Evolutionary conservation across 1,139 yeast species (phyloP), one percentile per base, ranked within the genome.

Genomic region (Candida tropicalis): DNA sequence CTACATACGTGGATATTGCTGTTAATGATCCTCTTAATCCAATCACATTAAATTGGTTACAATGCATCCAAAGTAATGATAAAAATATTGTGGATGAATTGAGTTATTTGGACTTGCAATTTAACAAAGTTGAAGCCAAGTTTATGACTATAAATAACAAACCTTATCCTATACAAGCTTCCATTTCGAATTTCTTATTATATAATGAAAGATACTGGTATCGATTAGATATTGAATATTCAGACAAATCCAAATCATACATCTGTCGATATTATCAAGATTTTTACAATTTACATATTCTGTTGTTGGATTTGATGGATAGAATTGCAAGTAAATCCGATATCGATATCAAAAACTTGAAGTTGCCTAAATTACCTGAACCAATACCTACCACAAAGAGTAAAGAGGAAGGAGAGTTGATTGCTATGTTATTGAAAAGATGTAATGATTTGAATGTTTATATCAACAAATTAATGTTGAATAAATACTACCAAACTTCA

Each of bases 1-100:
- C 76, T 2, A 56, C 61, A 25, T 72, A 71, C 48, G 73, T 70
- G n/a, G 76, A 70, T 45, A 72, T 73, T 36, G 76, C 73, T n/a
- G 62, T 70, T 20, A 72, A 72, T 48, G 77, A 72, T 52, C 50
- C 61, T 9, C 50, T 55, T 10, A 62, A 68, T 43, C 77, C 77
- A 7, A 55, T 72, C 15, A 66, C 72, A 4, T 50, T 66, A 33
- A 54, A 52, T 37, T 73, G 77, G 77, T 57, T 72, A 17, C 53
- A 51, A 18, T 8, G 37, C 4, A 26, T 12, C 15, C 33, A 40
- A 4, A 29, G 38, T 18, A 23, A 28, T 17, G 24, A 35, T 23
- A 16, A 18, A 12, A 29, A 37, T 11, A 39, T 45, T 11, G 42
- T 47, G 17, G 40, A 47, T 18, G 51, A 48, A 13, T 44, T 48